These are phyloP conservation scores for Globisporangium canariense DNA, from an alignment of 352 stramenopile genomes.

Conservation along the genomic window DNA sequence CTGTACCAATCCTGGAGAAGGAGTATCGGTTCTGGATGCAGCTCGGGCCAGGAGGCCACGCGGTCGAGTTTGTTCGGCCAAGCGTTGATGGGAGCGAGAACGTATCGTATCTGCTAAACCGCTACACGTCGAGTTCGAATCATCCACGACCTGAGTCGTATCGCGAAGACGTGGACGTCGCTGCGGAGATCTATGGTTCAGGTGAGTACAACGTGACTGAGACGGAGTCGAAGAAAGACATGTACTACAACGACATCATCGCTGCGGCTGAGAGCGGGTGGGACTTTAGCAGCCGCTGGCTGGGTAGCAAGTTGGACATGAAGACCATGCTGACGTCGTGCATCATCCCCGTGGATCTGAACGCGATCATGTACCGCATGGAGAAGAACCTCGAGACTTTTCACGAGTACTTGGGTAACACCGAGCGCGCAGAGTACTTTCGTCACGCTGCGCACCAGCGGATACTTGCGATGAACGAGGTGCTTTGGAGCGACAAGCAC, in stretches of 20 bases:
- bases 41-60: conserved; percentile 51
- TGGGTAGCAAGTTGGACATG: conserved; percentile 57
- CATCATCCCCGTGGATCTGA: conserved; percentile 84
- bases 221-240: conserved; percentile 50
- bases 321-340: conserved; percentile 64
- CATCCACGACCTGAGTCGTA: conserved; percentile 86
- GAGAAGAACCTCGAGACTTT: conserved; percentile 76
- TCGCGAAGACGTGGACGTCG: conserved; percentile 71
- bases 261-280: conserved; percentile 86
- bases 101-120: conserved; percentile 57
- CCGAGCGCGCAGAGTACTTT: conserved; percentile 44
- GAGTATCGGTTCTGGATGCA: conserved; percentile 89
- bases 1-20: conserved; percentile 62
- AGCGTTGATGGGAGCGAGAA: not conserved
- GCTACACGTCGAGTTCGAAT: conserved; percentile 73
- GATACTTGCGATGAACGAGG: conserved; percentile 53
- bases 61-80: conserved; percentile 40
- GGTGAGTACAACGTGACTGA: conserved; percentile 29
- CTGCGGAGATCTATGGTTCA: conserved; percentile 54
- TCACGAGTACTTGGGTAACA: conserved; percentile 42
- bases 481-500: conserved; percentile 62
- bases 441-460: conserved; percentile 34
- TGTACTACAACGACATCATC: conserved; percentile 84
- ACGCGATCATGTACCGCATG: conserved; percentile 77
- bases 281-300: conserved; percentile 89